phyloP scores from a whole-genome alignment of 2,329 filamentous ascomycete species.

The Aspergillus ibericus region DNA sequence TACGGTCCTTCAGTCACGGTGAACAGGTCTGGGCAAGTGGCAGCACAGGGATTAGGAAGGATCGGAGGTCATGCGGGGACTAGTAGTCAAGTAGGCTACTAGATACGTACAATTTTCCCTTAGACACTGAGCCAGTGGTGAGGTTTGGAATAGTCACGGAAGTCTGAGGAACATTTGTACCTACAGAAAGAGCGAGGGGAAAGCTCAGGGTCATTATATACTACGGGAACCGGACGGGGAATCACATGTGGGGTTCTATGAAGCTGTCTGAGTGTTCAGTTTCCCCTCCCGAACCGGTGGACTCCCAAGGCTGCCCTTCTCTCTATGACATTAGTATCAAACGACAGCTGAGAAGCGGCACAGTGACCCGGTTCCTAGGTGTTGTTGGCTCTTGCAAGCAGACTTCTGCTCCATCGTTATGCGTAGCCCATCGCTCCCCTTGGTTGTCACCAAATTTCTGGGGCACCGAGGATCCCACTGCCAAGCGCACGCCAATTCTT shows the following conservation, averaged over 20 bases:
- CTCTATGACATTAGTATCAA: neutral
- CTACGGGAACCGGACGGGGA: neutral
- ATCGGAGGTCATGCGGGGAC: neutral
- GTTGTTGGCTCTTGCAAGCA: neutral
- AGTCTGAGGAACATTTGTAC: neutral
- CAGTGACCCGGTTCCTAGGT: no score
- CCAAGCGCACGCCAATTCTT: neutral
- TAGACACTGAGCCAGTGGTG: neutral
- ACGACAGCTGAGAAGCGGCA: no score
- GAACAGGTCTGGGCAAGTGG: conserved; percentile 12
- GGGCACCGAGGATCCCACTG: neutral
- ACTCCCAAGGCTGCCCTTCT: neutral
- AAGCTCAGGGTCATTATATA: conserved; percentile 1
- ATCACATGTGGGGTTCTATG: conserved; percentile 21
- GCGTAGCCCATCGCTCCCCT: neutral
- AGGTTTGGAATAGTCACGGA: neutral
- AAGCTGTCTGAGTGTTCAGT: neutral
- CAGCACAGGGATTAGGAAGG: conserved; percentile 4
- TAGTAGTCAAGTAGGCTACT: no score
- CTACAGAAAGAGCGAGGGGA: neutral
- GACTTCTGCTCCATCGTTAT: neutral
- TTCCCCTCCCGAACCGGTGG: neutral
- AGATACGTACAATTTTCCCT: no score
- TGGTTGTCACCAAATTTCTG: neutral
- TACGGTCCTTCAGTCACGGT: conserved; percentile 9